Conservation (phyloP, 2,329 filamentous ascomycete genomes). For the Stagonosporopsis cucurbitacearum region DNA sequence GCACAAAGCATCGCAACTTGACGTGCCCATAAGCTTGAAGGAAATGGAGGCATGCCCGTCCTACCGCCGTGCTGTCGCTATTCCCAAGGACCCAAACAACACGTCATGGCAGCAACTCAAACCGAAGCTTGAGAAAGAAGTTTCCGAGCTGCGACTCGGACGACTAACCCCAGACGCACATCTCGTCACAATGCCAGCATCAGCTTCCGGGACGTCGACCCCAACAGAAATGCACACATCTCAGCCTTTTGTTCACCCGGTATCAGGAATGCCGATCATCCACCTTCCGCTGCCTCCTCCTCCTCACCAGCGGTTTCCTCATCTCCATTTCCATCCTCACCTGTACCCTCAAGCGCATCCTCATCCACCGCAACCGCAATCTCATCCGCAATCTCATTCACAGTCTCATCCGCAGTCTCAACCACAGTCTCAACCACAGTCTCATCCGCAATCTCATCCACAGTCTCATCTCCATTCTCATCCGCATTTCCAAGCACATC, state of each 20-base stretch:
- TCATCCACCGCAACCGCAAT: not conserved
- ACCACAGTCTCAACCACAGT: not conserved
- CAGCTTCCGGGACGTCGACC: slow-evolving; percentile 30
- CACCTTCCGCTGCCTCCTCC: slow-evolving; percentile 1
- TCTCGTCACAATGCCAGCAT: slow-evolving; percentile 20
- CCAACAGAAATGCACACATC: slow-evolving; percentile 24
- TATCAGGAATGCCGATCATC: slow-evolving; percentile 12
- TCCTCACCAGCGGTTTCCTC: slow-evolving; percentile 1
- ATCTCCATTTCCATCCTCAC: not conserved
- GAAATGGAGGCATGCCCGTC: slow-evolving; percentile 49
- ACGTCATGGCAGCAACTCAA: slow-evolving; percentile 46
- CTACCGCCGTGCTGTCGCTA: slow-evolving; percentile 49
- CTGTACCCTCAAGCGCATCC: not conserved
- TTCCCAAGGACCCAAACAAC: slow-evolving; percentile 48
- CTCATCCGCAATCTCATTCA: not conserved
- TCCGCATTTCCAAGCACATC: slow-evolving; percentile 1
- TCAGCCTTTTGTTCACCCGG: slow-evolving; percentile 20
- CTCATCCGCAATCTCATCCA: not conserved
- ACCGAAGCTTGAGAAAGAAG: slow-evolving; percentile 47
- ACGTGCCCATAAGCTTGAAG: slow-evolving; percentile 44
- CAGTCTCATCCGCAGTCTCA: not conserved
- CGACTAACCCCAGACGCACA: slow-evolving; percentile 19
- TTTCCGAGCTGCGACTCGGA: slow-evolving; percentile 26
- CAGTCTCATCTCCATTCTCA: not conserved
- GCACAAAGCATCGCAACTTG: slow-evolving; percentile 46